phyloP scores from a whole-genome alignment of 2,329 filamentous ascomycete genomes.

The Sclerotinia borealis region DNA sequence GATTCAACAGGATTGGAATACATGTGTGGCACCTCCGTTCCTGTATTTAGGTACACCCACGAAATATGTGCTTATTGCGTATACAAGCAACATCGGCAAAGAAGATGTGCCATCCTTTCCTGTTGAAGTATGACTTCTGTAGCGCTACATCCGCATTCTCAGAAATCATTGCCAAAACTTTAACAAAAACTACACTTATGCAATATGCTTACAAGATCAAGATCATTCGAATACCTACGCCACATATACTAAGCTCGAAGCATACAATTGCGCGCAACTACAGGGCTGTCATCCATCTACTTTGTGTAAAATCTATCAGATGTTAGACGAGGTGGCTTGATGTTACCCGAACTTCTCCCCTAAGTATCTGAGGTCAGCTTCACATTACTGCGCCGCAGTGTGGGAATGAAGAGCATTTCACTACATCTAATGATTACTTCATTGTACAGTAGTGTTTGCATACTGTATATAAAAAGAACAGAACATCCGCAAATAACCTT shows the following conservation, averaged over 20 bases:
- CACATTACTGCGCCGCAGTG: neutral
- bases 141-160: neutral
- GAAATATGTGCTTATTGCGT: neutral
- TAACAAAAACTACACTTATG: neutral
- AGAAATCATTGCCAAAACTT: neutral
- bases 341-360: neutral
- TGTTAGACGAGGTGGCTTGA: neutral
- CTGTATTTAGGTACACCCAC: neutral
- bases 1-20: neutral
- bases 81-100: neutral
- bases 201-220: neutral
- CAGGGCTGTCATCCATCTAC: too few species aligned
- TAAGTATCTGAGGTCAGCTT: slow-evolving; percentile 2
- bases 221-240: neutral
- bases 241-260: neutral
- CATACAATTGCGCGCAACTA: too few species aligned
- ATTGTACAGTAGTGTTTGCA: neutral
- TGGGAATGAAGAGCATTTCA: neutral
- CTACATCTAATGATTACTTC: too few species aligned
- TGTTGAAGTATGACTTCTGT: neutral
- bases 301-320: neutral
- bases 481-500: neutral
- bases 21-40: neutral
- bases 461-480: slow-evolving; percentile 1
- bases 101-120: neutral